Evolutionary conservation across 768 basidiomycete genomes (phyloP), one percentile per base, ranked within the genome.

Genomic region (Naganishia antarctica): DNA sequence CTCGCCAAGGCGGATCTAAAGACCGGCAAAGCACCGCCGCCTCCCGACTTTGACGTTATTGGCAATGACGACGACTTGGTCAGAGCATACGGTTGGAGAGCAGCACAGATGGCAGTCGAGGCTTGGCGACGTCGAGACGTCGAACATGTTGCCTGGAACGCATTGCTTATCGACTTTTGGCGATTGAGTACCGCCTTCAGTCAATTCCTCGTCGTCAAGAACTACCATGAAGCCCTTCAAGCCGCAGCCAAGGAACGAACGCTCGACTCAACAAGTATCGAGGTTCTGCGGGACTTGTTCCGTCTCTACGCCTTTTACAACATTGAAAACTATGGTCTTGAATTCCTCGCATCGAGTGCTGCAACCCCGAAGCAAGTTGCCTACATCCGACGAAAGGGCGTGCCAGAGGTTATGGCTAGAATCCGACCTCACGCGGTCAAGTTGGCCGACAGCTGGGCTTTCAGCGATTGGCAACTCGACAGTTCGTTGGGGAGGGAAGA

Each of bases 171-270:
- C 37, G 61, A 60, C 32, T 49, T 57, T 29, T 57, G 60, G 44
- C 32, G 63, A 12, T 18, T 62, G 16, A 71, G 70, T 12, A 68
- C 65, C 31, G 73, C 73, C 18, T 72, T 73, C 66, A 66, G 70
- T 23, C 74, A 75, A 57, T 73, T 59, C 63, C 49, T 70, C 68
- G 67, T 73, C 57, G 70, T 75, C 25, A 63, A 61, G 64, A 72
- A 73, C 68, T 75, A 73, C 41, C 70, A 68, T 9, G 61, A 71
- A 23, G 72, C 70, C 4, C 58, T 75, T 50, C 61, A 60, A 66
- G 23, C 21, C 34, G 25, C 53, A 32, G 53, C 53, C 53, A 37
- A 57, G 34, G 53, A 57, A n/a, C 72, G 46, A 53, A 67, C 60
- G n/a, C 53, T 41, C 50, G 69, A 62, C 65, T 64, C 40, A 67